A percentile compares a stretch with the other conserved stretches of the same genome.
phyloP scores from a whole-genome alignment of 1,284 basidiomycete species.

The Trametes polyzona region DNA sequence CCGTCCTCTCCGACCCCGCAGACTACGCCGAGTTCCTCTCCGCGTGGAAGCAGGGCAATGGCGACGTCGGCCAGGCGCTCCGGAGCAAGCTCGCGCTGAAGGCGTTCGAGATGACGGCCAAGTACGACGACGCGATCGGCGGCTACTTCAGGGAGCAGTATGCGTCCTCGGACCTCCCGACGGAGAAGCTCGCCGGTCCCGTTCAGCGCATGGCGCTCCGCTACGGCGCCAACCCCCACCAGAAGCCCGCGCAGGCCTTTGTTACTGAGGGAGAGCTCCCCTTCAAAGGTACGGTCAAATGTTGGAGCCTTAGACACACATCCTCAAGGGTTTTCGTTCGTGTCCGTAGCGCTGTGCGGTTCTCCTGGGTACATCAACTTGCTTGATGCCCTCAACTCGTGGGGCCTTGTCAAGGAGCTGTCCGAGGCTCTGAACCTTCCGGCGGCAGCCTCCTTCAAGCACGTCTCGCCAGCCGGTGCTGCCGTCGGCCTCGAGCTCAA shows the following conservation, averaged over 20 bases:
- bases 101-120: slow-evolving; percentile 96
- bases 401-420: slow-evolving; percentile 94
- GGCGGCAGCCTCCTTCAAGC: slow-evolving; percentile 99
- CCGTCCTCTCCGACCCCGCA: slow-evolving; percentile 91
- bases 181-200: slow-evolving; percentile 64
- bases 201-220: slow-evolving; percentile 88
- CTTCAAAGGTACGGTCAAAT: slow-evolving; percentile 90
- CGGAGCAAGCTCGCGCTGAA: slow-evolving; percentile 90
- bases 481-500: slow-evolving; percentile 89
- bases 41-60: slow-evolving; percentile 71
- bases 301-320: too few relatives aligned
- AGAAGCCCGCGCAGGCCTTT: slow-evolving; percentile 98
- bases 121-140: slow-evolving; percentile 95
- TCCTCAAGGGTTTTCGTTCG: background rate
- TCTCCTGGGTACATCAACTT: slow-evolving; percentile 99
- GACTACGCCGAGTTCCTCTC: slow-evolving; percentile 89
- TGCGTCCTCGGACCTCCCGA: slow-evolving; percentile 75
- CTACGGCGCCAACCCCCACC: slow-evolving; percentile 98
- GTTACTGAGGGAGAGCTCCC: slow-evolving; percentile 90
- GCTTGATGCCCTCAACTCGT: slow-evolving; percentile 98
- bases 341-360: slow-evolving; percentile 76
- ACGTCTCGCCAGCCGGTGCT: slow-evolving; percentile 97
- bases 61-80: slow-evolving; percentile 73
- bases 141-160: slow-evolving; percentile 98
- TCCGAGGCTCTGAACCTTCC: slow-evolving; percentile 86